phyloP scores from a whole-genome alignment of 2,329 filamentous ascomycete species.

The Pyrenophora seminiperda region DNA sequence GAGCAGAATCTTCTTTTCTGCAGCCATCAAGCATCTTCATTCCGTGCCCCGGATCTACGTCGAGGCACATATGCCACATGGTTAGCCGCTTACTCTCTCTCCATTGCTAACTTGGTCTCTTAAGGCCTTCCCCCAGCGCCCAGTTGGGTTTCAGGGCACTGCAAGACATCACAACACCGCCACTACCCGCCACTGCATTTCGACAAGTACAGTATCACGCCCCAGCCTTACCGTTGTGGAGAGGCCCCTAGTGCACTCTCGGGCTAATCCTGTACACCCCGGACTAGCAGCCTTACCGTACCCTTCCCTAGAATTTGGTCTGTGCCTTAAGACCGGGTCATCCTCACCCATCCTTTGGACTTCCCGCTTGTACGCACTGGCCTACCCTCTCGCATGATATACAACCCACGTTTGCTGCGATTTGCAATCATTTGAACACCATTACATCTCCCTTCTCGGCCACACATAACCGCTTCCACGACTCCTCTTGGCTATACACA shows the following conservation, averaged over 20 bases:
- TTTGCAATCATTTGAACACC: constrained; percentile 24
- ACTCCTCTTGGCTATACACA: constrained; percentile 9
- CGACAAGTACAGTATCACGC: constrained; percentile 30
- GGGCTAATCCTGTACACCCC: constrained; percentile 41
- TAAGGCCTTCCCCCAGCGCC: constrained; percentile 35
- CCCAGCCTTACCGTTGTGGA: constrained; percentile 47
- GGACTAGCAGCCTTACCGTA: constrained; percentile 39
- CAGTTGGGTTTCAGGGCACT: constrained; percentile 37
- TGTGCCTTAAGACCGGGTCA: constrained; percentile 39
- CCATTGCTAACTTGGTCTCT: constrained; percentile 35
- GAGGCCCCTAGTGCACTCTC: constrained; percentile 35
- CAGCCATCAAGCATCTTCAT: constrained; percentile 34
- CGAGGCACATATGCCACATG: constrained; percentile 16
- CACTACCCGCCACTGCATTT: constrained; percentile 43
- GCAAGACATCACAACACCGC: constrained; percentile 46
- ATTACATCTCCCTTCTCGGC: constrained; percentile 15
- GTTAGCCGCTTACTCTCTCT: constrained; percentile 17
- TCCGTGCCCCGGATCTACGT: constrained; percentile 40
- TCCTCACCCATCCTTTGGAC: constrained; percentile 34
- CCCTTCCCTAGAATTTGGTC: constrained; percentile 35
- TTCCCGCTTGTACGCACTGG: constrained; percentile 37
- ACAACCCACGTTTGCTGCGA: constrained; percentile 33
- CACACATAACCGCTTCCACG: constrained; percentile 12
- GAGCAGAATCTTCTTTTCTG: constrained; percentile 31
- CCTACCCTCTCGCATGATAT: constrained; percentile 37